Percentiles rank a stretch among this genome's conserved stretches.
phyloP scores from a whole-genome alignment of 2,329 filamentous ascomycete species.

The Aureobasidium musti region DNA sequence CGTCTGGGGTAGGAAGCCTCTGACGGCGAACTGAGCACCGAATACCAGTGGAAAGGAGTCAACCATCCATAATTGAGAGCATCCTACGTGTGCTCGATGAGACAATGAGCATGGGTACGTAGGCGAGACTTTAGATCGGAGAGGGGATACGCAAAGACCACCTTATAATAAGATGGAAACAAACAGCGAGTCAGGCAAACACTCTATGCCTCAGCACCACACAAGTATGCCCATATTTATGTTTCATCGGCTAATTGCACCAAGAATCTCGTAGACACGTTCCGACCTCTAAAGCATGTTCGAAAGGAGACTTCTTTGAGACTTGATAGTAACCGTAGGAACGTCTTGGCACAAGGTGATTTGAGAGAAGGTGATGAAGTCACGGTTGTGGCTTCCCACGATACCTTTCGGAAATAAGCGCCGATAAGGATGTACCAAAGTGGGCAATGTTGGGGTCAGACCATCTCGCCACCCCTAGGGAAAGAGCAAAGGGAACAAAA shows the following conservation, averaged over 20 bases:
- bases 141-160: neutral
- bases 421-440: conserved; percentile 27
- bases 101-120: neutral
- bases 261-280: neutral
- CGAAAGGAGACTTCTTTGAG: neutral
- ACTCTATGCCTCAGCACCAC: conserved; percentile 2
- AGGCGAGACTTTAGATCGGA: neutral
- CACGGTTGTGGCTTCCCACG: conserved; percentile 23
- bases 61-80: neutral
- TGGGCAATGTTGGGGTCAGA: conserved; percentile 15
- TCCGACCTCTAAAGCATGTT: neutral
- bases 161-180: conserved; percentile 1
- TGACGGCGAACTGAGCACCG: conserved; percentile 3
- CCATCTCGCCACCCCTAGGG: conserved; percentile 18
- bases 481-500: conserved; percentile 18
- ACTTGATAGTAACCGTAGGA: conserved; percentile 10
- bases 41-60: neutral
- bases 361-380: conserved; percentile 16
- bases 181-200: conserved; percentile 20
- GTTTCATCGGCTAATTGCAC: neutral
- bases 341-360: conserved; percentile 13
- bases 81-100: conserved; percentile 2
- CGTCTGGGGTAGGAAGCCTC: conserved; percentile 41
- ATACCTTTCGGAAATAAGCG: conserved; percentile 22
- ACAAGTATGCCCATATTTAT: neutral